phyloP scores from a whole-genome alignment of 2,329 filamentous ascomycete genomes.

The Westerdykella aurantiaca region DNA sequence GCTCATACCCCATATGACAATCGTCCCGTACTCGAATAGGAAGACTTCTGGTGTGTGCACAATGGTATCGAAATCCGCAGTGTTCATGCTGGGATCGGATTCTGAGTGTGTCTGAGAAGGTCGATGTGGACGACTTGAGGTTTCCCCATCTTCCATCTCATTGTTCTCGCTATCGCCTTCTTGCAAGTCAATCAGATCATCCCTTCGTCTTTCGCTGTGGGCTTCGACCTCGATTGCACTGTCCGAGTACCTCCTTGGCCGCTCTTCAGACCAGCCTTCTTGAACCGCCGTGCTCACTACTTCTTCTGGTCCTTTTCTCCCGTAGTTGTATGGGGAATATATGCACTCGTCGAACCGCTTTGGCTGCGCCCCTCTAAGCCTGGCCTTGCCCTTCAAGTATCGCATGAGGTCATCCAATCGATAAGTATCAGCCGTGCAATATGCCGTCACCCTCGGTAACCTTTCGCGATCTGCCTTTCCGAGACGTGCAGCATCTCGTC shows the following conservation, averaged over 20 bases:
- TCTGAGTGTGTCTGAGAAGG: constrained; percentile 23
- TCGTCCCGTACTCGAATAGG: constrained; percentile 93
- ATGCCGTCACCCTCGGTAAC: constrained; percentile 87
- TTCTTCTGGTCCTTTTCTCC: constrained; percentile 39
- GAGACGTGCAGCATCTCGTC: constrained; percentile 82
- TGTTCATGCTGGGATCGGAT: constrained; percentile 33
- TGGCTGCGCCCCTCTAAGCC: constrained; percentile 71
- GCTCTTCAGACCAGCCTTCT: constrained; percentile 19
- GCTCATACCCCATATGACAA: constrained; percentile 98
- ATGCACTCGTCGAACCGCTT: constrained; percentile 97
- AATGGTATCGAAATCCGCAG: constrained; percentile 73
- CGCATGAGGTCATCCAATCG: constrained; percentile 83
- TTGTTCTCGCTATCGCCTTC: constrained; percentile 28
- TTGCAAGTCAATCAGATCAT: constrained; percentile 60
- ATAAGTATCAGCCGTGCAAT: constrained; percentile 90
- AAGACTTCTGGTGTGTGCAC: constrained; percentile 94
- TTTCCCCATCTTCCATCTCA: constrained; percentile 20
- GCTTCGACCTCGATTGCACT: constrained; percentile 65
- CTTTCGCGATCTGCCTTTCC: constrained; percentile 88
- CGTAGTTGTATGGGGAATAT: constrained; percentile 88
- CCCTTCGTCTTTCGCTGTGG: constrained; percentile 50
- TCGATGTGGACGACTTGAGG: constrained; percentile 17
- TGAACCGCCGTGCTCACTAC: constrained; percentile 32
- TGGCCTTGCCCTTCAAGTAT: constrained; percentile 79
- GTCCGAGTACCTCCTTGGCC: constrained; percentile 65